Evolutionary conservation across 768 basidiomycete genomes (phyloP).

Genomic region (Hygrophoropsis aurantiaca): DNA sequence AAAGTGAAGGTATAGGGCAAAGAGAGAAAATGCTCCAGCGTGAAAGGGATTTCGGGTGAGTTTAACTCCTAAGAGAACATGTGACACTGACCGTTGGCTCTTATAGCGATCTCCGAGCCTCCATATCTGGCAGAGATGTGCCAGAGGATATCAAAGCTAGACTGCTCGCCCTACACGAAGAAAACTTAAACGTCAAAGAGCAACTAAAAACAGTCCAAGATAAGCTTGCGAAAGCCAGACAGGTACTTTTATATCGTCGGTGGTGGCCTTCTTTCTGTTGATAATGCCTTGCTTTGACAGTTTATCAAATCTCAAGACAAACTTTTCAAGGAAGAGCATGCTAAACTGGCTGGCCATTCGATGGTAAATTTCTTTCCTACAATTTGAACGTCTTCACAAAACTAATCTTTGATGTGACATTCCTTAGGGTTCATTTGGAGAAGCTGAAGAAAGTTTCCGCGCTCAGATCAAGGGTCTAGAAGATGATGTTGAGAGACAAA

Average conservation of each 20-base stretch:
- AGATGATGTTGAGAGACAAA: slow-evolving; percentile 60
- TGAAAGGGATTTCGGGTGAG: slow-evolving; percentile 82
- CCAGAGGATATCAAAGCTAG: slow-evolving; percentile 82
- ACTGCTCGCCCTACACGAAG: slow-evolving; percentile 74
- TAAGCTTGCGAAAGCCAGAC: slow-evolving; percentile 78
- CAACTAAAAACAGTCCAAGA: slow-evolving; percentile 69
- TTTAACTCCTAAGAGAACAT: slow-evolving; percentile 6
- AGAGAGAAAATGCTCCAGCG: slow-evolving; percentile 84
- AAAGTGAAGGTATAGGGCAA: slow-evolving; percentile 88
- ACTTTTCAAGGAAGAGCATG: slow-evolving; percentile 79
- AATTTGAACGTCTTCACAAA: neutral
- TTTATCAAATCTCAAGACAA: slow-evolving; percentile 94
- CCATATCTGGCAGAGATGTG: slow-evolving; percentile 73
- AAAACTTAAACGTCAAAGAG: slow-evolving; percentile 70
- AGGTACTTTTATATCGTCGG: slow-evolving; percentile 41
- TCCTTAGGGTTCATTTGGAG: slow-evolving; percentile 59
- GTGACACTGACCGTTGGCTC: slow-evolving; percentile 2
- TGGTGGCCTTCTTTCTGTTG: neutral
- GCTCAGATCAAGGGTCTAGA: slow-evolving; percentile 64
- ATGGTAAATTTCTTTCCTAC: slow-evolving; percentile 37
- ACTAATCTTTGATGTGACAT: slow-evolving; percentile 10
- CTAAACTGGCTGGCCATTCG: slow-evolving; percentile 47
- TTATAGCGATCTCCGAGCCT: slow-evolving; percentile 71
- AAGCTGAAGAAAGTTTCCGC: slow-evolving; percentile 66
- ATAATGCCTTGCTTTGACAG: slow-evolving; percentile 36